Conservation (phyloP, 768 basidiomycete genomes). For the Punctularia strigosozonata region DNA sequence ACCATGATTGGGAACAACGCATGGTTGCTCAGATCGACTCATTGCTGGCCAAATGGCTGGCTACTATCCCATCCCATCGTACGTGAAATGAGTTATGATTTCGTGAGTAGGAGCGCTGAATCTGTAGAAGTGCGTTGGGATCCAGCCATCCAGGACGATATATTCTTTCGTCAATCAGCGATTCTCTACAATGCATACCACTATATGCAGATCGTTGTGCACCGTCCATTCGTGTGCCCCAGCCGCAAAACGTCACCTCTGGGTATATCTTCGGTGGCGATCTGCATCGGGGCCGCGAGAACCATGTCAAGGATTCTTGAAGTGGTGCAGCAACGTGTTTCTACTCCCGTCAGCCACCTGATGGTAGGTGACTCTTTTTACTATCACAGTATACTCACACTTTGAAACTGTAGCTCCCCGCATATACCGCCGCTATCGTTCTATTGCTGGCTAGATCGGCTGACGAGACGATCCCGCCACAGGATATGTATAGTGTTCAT, state of each 20-base stretch:
- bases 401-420: constrained; percentile 13
- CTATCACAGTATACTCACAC: not conserved
- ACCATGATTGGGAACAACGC: constrained; percentile 48
- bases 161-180: constrained; percentile 23
- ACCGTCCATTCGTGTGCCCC: constrained; percentile 35
- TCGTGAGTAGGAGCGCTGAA: no score
- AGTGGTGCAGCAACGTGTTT: constrained; percentile 15
- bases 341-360: constrained; percentile 7
- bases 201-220: constrained; percentile 31
- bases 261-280: constrained; percentile 34
- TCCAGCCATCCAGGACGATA: constrained; percentile 8
- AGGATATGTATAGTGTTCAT: not conserved
- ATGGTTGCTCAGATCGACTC: constrained; percentile 67
- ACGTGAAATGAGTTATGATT: no score
- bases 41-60: constrained; percentile 65
- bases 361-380: not conserved
- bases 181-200: constrained; percentile 29
- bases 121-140: constrained; percentile 19
- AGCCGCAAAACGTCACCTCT: constrained; percentile 19
- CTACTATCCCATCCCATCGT: constrained; percentile 51
- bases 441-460: no score
- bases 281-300: constrained; percentile 38
- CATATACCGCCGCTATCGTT: constrained; percentile 28
- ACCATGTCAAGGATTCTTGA: constrained; percentile 33
- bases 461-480: no score